Conservation (phyloP, 495 filamentous ascomycete species). For the Trichoderma reesei region DNA sequence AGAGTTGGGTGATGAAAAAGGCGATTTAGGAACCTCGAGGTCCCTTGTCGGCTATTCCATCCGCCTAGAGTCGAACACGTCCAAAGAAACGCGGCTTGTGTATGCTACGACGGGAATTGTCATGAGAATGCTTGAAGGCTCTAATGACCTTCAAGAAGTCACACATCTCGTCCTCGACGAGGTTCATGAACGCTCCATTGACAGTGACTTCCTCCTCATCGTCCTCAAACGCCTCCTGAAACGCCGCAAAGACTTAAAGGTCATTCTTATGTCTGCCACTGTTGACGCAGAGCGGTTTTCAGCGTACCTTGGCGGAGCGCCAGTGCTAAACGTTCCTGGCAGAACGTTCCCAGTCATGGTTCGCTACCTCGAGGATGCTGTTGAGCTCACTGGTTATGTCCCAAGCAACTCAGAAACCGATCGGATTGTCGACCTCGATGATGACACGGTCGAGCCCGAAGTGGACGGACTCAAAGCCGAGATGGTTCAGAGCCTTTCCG, state of each 20-base stretch:
- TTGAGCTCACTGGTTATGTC: constrained; percentile 68
- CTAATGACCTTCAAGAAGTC: constrained; percentile 73
- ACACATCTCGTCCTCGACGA: constrained; percentile 92
- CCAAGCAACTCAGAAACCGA: constrained; percentile 21
- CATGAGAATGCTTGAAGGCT: constrained; percentile 89
- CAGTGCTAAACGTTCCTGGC: constrained; percentile 80
- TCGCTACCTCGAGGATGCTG: constrained; percentile 82
- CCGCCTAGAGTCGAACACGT: constrained; percentile 78
- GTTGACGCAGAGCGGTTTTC: constrained; percentile 88
- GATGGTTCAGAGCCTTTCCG: constrained; percentile 44
- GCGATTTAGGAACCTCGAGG: constrained; percentile 67
- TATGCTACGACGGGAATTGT: constrained; percentile 88
- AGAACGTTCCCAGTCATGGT: constrained; percentile 86
- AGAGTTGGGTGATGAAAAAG: constrained; percentile 77
- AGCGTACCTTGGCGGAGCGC: constrained; percentile 71
- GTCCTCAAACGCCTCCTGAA: constrained; percentile 73
- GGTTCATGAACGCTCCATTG: constrained; percentile 89
- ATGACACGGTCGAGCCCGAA: constrained; percentile 46
- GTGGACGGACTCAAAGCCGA: constrained; percentile 35
- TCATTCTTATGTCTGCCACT: constrained; percentile 94
- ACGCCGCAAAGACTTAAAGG: constrained; percentile 59
- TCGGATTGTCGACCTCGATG: constrained; percentile 37
- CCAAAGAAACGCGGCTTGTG: constrained; percentile 66
- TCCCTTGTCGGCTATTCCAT: constrained; percentile 93
- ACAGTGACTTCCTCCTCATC: constrained; percentile 89